Evolutionary conservation across 495 filamentous ascomycete genomes (phyloP), one percentile per base, ranked within the genome.

Genomic region (Penicillium paradoxum): DNA sequence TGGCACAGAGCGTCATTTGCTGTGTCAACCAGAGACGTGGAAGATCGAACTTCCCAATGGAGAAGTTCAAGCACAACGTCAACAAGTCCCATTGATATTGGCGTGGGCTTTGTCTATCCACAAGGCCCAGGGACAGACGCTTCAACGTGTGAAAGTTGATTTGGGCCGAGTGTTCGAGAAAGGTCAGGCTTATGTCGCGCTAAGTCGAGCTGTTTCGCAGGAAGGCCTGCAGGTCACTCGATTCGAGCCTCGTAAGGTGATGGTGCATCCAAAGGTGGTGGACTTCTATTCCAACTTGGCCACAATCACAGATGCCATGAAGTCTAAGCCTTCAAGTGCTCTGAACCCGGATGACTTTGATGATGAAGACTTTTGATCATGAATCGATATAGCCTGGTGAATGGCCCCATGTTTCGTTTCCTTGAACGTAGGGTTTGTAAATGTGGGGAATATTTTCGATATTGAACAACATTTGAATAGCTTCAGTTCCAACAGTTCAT

Each of bases 51-150:
- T 96, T 21, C 95, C 95, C 13, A 97, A 87, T 42, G 93, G 93
- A 37, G 93, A 98, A 63, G 79, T 96, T 0, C 93, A 97, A 69
- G 93, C 93, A 2, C 83, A 85, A 32, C 86, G 78, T 19, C 60
- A 68, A 53, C 78, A 81, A 48, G 69, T 81, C 8, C 55, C 93
- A 2, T 77, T 98, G 29, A 97, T 97, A 46, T 78, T 98, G 10
- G 93, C 93, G 1, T 97, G 93, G 93, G 95, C 93, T 13, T 72
- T 98, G 14, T 95, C 89, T 2, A 97, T 98, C 55, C 93, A 98
- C 75, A 98, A 98, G 72, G 93, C 95, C 8, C 93, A 98, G 65
- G 93, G 93, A 0, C 95, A 97, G 64, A 97, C 93, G 13, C 75
- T 98, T 39, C 91, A 96, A 62, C 79, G 93, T 14, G 95, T 97